Evolutionary conservation across 2,329 filamentous ascomycete species (phyloP), one percentile per base, ranked within the genome.

Genomic region (Cryphonectria radicalis): DNA sequence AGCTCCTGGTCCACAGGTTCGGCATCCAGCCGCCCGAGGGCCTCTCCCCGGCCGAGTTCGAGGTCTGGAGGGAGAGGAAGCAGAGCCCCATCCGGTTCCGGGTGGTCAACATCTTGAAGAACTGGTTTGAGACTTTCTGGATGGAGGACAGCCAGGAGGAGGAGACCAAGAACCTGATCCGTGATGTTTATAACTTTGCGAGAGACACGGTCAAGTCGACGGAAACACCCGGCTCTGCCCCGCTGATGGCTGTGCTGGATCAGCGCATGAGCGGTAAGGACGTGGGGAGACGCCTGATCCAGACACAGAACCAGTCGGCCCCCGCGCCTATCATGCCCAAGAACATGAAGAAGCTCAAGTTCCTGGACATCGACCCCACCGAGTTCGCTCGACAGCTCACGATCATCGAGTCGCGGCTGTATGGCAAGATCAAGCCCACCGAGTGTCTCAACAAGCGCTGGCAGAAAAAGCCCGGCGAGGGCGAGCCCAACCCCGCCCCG

Each of bases 301-400:
- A 96, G 74, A 98, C 94, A 0, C 85, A 96, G 74, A 95, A 91
- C 79, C 91, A 91, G 76, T 91, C 93, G 74, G 92, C 93, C 0
- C 95, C 96, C 4, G 85, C 92, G 50, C 94, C 96, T 0, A 98
- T 98, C 78, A 90, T 98, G 80, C 96, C 96, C 1, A 98, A 97
- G 87, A 98, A 98, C 80, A 97, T 99, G 94, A 98, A 96, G 88
- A 99, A 98, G 82, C 88, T 99, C 76, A 99, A 98, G 81, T 98
- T 99, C 83, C 84, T 98, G 70, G 96, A 99, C 79, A 98, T 99
- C 76, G 96, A 99, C 79, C 91, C 94, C 0, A 93, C 92, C 0
- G 96, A 99, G 79, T 98, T 99, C 81, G 96, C 96, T n/a, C 91
- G 96, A 64, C 96, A 99, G 81, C 87, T 99, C 74, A 99, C 96